A percentile compares a stretch with the other conserved stretches of the same genome.
These are phyloP conservation scores for Tilletia horrida DNA, from an alignment of 1,284 basidiomycete species.

Conservation along the genomic window DNA sequence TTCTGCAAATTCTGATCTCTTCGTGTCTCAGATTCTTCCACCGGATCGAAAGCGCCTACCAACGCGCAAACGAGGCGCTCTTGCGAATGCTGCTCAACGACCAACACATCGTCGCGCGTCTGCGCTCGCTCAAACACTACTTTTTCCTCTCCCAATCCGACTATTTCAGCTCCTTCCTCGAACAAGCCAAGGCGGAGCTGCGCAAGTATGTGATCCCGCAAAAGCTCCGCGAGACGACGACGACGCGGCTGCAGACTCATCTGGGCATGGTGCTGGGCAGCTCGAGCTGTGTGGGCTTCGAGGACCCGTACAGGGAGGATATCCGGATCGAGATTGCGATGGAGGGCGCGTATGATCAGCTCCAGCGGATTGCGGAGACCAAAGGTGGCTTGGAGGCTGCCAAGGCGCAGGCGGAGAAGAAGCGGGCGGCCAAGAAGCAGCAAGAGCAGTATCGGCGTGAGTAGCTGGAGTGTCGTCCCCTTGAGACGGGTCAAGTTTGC, in stretches of 20 bases:
- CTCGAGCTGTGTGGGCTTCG: constrained; percentile 47
- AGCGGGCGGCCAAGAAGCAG: constrained; percentile 10
- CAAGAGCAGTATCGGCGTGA: constrained; percentile 8
- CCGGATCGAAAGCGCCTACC: constrained; percentile 49
- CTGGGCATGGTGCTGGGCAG: constrained; percentile 52
- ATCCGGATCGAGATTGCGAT: constrained; percentile 47
- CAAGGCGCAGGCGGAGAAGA: constrained; percentile 31
- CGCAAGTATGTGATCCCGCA: constrained; percentile 46
- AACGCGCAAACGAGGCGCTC: constrained; percentile 49
- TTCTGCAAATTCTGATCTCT: neutral
- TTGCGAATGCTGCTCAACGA: constrained; percentile 48
- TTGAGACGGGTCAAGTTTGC: neutral
- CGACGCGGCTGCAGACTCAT: constrained; percentile 49
- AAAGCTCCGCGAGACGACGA: constrained; percentile 57
- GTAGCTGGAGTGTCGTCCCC: neutral
- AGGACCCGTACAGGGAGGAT: constrained; percentile 51
- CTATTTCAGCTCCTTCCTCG: constrained; percentile 52
- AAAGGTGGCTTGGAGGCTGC: constrained; percentile 53
- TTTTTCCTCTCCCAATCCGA: constrained; percentile 51
- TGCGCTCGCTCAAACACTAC: constrained; percentile 52
- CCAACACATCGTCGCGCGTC: constrained; percentile 45
- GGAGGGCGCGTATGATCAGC: constrained; percentile 52
- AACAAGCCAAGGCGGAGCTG: constrained; percentile 48
- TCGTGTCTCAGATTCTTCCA: constrained; percentile 37
- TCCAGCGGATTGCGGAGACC: constrained; percentile 53